Base-by-base conservation (phyloP, 176 grass and related monocot species). In the Echinochloa phyllopogon region DNA sequence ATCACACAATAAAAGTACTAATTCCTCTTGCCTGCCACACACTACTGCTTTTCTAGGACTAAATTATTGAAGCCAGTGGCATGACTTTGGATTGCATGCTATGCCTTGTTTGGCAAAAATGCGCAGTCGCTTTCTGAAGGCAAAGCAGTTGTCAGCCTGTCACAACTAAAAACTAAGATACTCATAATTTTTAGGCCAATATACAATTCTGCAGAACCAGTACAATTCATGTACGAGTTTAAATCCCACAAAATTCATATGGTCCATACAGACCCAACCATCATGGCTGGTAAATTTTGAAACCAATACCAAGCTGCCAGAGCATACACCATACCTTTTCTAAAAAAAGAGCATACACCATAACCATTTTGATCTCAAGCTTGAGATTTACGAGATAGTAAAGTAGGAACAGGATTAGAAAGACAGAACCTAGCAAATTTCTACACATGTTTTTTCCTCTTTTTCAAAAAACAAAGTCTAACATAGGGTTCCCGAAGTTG, bases 21-120 rank as follows among this genome's bases (percentile, higher is more conserved):
- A 66, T 55, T 21, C 72, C 71, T 75, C 63, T 29, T 68, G 72
- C 83, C 24, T 69, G 62, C 39, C 50, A 77, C 49, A 77, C 4
- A 64, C 44, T 24, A 15, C 56, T 80, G 56, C 36, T 56, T 80
- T 78, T 65, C 36, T 33, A 38, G 61, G 24, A 45, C 40, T 68
- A 12, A 10, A 68, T 56, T 85, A 77, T 69, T 65, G 13, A 23
- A 77, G 63, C 51, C 50, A 69, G 10, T 77, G 48, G 49, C 33
- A 66, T 67, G 36, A 16, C 23, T 55, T 43, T 55, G 37, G 59
- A 76, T 76, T 76, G 45, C 21, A 41, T 65, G 53, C 18, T 17
- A 65, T 76, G 21, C 72, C 70, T 84, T 51, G 47, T 65, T 55
- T 66, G 59, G 45, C n/a, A 13, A 62, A 84, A 84, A 84, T 40